A percentile compares a stretch with the other conserved stretches of the same genome.
phyloP scores from a whole-genome alignment of 2,329 filamentous ascomycete genomes.

The Pseudogymnoascus sp. region DNA sequence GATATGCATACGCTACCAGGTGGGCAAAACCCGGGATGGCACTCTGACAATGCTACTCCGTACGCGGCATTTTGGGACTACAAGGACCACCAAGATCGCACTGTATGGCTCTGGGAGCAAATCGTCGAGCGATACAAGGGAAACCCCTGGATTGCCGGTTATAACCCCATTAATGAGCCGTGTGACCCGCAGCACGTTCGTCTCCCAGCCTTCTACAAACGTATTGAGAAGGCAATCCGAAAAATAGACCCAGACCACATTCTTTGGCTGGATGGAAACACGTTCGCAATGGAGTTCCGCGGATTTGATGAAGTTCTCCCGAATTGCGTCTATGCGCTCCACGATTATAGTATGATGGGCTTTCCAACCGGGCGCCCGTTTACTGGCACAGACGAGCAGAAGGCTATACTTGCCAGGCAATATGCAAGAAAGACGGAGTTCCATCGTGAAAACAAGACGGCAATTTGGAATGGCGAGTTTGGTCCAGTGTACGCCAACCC shows the following conservation, averaged over 20 bases:
- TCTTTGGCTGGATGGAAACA: conserved; percentile 40
- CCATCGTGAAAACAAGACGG: conserved; percentile 37
- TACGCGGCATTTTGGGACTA: conserved; percentile 46
- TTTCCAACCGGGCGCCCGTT: conserved; percentile 38
- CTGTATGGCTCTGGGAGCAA: conserved; percentile 44
- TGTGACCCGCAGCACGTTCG: conserved; percentile 42
- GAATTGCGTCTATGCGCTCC: conserved; percentile 41
- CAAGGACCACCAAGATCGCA: conserved; percentile 45
- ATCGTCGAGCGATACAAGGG: conserved; percentile 40
- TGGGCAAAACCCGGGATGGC: conserved; percentile 46
- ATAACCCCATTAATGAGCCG: conserved; percentile 48
- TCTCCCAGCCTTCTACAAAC: conserved; percentile 41
- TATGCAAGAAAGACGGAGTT: conserved; percentile 44
- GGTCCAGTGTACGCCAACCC: conserved; percentile 35
- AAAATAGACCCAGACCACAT: conserved; percentile 42
- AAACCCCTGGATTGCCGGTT: conserved; percentile 45
- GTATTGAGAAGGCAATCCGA: conserved; percentile 42
- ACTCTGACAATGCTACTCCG: conserved; percentile 41
- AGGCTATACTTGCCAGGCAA: conserved; percentile 35
- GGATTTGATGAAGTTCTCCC: conserved; percentile 38
- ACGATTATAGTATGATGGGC: conserved; percentile 40
- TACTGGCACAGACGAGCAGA: conserved; percentile 38
- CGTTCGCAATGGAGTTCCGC: conserved; percentile 40
- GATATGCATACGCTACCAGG: conserved; percentile 45
- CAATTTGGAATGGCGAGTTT: conserved; percentile 50